Evolutionary conservation across 2,329 filamentous ascomycete genomes (phyloP), one percentile per base, ranked within the genome.

Genomic region (Ascochyta koolunga): DNA sequence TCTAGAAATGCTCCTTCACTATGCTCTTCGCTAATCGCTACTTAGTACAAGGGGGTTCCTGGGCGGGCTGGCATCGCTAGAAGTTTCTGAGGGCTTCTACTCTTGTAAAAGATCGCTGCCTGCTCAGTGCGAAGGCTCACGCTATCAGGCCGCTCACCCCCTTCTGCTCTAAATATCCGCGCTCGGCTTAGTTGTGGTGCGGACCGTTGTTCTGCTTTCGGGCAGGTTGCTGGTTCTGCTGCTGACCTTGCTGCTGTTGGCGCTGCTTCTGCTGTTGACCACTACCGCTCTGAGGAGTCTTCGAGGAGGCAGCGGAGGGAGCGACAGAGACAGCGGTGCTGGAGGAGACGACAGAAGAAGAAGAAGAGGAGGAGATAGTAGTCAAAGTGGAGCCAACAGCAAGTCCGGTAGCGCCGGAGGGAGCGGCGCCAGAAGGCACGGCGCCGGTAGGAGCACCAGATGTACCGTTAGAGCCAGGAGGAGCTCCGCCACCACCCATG

Each of bases 401-500:
- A 13, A 50, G 21, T 11, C 19, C 35, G 36, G 43, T 47, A 25
- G 37, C 36, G n/a, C 37, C 54, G 16, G 44, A 45, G 2, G 47
- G 36, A 4, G 50, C 22, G 18, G 38, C 40, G 5, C 15, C 40
- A 32, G 40, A 46, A 31, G 40, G 29, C 4, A 36, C 5, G 10
- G 53, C 45, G 18, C 44, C 33, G 31, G 51, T 41, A 31, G 57
- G 47, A 40, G 45, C 32, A 13, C 46, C 37, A 22, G 40, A 50
- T 25, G 60, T 49, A 15, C 54, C 54, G 25, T 54, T 47, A 19
- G 52, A 22, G 22, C 48, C 50, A 15, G 55, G 59, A 43, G 61
- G 54, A 33, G 60, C 57, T 27, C 62, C 60, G 37, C 57, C 56
- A 18, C 51, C 55, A 21, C 62, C 65, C 9, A 43, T 50, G 16